Base-by-base conservation (phyloP, 2,329 filamentous ascomycete genomes). In the Aspergillus novofumigatus region DNA sequence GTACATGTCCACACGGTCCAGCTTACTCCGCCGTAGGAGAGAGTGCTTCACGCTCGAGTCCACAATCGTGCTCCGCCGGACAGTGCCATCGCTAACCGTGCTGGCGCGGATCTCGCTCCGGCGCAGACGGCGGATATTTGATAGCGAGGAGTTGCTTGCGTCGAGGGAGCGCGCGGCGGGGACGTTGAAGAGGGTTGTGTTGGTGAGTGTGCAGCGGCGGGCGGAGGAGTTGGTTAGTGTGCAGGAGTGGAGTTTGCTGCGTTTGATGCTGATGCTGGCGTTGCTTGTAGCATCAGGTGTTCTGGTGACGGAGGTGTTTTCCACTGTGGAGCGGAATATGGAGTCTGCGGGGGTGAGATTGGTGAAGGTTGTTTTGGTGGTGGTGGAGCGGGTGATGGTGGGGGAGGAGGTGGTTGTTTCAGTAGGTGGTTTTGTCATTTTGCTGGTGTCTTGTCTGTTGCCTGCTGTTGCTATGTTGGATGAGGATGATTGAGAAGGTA, bases 151-250 rank as follows among this genome's bases (percentile, higher is more conserved):
- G 17, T 60, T 53, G 4, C 44, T 55, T 5, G 57, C 67, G 14
- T 52, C 6, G 21, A 60, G 5, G n/a, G 51, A 52, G 17, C 53
- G 44, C 8, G 59, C 57, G 0, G 57, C 56, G 8, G 50, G 49
- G 14, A 65, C 56, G 2, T 67, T 61, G 5, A 42, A 21, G 8
- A 70, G 20, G 1, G 58, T 56, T 45, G 63, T 63, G 38, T 62
- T 53, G 7, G 50, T 28, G 4, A 67, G 44, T 2, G 28, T 57
- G 48, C 57, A 64, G 26, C 58, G 57, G n/a, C 58, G 56, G 5
- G 61, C 25, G 7, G 25, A 52, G 8, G 59, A 58, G 45, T 63
- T 58, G 0, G 57, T 58, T 14, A 69, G 41, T 0, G 59, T 60
- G 25, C 59, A 65, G 52, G 62, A 52, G 26, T 48, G 42, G 38